phyloP scores from a whole-genome alignment of 768 basidiomycete species.

The Trametes cingulata region DNA sequence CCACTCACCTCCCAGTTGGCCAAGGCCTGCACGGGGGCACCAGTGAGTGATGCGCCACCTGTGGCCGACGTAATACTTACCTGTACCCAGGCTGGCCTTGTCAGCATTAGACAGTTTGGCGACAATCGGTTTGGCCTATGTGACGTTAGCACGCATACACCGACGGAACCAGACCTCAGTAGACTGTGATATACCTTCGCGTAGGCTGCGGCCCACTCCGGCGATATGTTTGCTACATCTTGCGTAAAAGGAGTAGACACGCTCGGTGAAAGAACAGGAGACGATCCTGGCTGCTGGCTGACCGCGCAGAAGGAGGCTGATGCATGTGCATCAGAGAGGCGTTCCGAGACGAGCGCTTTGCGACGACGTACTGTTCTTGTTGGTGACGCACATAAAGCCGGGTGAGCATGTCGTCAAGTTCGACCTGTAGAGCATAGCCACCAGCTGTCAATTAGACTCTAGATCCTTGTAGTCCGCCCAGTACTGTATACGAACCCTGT shows the following conservation, averaged over 20 bases:
- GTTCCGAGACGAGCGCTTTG: background rate
- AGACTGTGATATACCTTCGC: constrained; percentile 41
- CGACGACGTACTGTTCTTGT: constrained; percentile 1
- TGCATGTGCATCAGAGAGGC: background rate
- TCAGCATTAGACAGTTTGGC: constrained; percentile 39
- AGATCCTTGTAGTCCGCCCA: no score
- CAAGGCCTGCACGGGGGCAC: constrained; percentile 3
- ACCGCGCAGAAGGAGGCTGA: constrained; percentile 12
- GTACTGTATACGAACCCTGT: constrained; percentile 6
- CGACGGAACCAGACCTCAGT: background rate
- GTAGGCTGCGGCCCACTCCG: constrained; percentile 55
- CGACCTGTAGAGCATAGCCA: constrained; percentile 1
- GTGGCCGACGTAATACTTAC: constrained; percentile 7
- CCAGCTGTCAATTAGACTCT: background rate
- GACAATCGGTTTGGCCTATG: constrained; percentile 49
- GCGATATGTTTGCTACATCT: constrained; percentile 34
- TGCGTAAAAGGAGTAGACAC: background rate
- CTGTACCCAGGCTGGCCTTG: constrained; percentile 36
- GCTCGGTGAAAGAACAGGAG: background rate
- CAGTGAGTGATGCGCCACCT: background rate
- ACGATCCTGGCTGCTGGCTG: background rate
- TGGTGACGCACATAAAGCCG: constrained; percentile 14
- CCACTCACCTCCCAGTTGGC: constrained; percentile 19
- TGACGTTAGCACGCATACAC: background rate
- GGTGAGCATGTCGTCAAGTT: constrained; percentile 15